Conservation (phyloP, 1,284 basidiomycete genomes). For the Pseudozyma sp. region DNA sequence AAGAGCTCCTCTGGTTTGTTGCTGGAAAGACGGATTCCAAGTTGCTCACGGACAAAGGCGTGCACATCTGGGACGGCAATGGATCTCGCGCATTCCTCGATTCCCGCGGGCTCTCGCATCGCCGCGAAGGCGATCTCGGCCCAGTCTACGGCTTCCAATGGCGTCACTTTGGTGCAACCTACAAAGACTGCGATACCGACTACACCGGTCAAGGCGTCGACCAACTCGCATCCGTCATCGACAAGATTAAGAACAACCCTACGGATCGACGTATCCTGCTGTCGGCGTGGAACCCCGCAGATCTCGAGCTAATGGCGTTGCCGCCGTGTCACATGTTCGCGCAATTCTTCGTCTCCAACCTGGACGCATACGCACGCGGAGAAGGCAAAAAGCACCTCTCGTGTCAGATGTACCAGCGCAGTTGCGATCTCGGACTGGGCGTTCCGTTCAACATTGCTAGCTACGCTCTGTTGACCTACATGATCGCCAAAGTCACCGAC, state of each 20-base stretch:
- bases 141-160: conserved; percentile 99
- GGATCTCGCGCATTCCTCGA: conserved; percentile 89
- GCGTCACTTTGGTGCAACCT: conserved; percentile 95
- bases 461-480: conserved; percentile 94
- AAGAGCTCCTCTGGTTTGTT: conserved; percentile 97
- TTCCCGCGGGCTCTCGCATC: conserved; percentile 81
- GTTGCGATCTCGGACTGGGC: conserved; percentile 94
- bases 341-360: conserved; percentile 87
- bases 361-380: conserved; percentile 66
- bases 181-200: conserved; percentile 79
- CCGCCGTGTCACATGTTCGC: conserved; percentile 99
- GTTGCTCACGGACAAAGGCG: conserved; percentile 81
- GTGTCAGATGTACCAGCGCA: conserved; percentile 97
- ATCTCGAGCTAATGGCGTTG: conserved; percentile 91
- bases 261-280: conserved; percentile 96
- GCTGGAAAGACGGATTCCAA: conserved; percentile 85
- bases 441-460: conserved; percentile 97
- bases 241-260: conserved; percentile 91
- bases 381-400: conserved; percentile 73
- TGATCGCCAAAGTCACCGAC: conserved; percentile 90
- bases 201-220: conserved; percentile 92
- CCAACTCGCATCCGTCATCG: conserved; percentile 86
- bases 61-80: conserved; percentile 99
- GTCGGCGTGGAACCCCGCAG: conserved; percentile 96
- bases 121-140: conserved; percentile 91